Evolutionary conservation across 2,329 filamentous ascomycete species (phyloP).

Genomic region (Sarocladium strictum): DNA sequence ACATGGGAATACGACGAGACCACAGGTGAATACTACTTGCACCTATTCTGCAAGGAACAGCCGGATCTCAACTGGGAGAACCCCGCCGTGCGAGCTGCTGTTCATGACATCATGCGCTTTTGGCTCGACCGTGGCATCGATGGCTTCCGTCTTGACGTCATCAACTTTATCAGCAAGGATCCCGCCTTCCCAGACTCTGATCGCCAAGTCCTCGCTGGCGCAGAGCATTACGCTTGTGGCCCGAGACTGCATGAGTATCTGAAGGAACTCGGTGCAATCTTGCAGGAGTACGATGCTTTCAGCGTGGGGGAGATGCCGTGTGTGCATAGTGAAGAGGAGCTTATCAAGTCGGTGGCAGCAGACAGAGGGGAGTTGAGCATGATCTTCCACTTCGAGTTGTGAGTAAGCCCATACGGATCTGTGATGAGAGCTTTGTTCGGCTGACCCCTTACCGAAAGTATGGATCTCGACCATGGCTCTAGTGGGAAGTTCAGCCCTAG

Average conservation of each 20-base stretch:
- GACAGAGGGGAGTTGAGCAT: constrained; percentile 59
- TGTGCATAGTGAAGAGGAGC: constrained; percentile 32
- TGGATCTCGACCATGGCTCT: constrained; percentile 42
- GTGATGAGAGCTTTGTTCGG: background rate
- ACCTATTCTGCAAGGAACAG: constrained; percentile 64
- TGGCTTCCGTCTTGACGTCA: constrained; percentile 62
- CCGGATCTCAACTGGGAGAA: constrained; percentile 79
- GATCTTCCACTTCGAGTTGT: constrained; percentile 68
- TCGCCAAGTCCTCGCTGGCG: constrained; percentile 23
- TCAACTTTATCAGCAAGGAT: constrained; percentile 62
- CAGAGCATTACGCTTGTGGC: constrained; percentile 48
- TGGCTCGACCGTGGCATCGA: constrained; percentile 66
- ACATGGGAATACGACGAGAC: constrained; percentile 44
- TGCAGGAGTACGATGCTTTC: constrained; percentile 42
- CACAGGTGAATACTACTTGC: constrained; percentile 53
- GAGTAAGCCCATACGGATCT: constrained; percentile 15
- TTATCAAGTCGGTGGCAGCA: constrained; percentile 45
- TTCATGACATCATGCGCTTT: constrained; percentile 65
- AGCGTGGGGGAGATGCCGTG: constrained; percentile 47
- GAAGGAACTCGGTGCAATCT: constrained; percentile 36
- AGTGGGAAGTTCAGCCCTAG: constrained; percentile 36
- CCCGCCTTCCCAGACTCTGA: constrained; percentile 47
- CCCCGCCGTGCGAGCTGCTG: constrained; percentile 54
- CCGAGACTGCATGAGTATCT: constrained; percentile 41
- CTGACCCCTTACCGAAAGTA: constrained; percentile 21